These are phyloP conservation scores for Astragalus membranaceus DNA, from an alignment of 306 rosid genomes.

Conservation along the genomic window DNA sequence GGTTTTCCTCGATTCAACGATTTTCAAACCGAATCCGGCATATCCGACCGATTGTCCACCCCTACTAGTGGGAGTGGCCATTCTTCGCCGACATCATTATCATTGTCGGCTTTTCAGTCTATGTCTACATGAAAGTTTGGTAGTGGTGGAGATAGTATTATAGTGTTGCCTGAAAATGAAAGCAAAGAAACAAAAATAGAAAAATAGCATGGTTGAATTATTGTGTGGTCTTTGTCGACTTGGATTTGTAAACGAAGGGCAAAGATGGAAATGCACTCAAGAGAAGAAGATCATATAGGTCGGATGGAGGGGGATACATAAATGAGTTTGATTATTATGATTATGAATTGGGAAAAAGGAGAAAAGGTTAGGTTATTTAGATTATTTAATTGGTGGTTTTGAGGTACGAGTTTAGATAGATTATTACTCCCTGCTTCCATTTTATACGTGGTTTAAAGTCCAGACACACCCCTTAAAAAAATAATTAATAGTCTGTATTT, in stretches of 20 bases:
- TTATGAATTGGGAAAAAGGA: background rate
- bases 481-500: too few relatives aligned
- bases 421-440: too few relatives aligned
- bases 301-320: background rate
- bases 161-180: constrained; percentile 59
- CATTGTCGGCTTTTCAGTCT: constrained; percentile 45
- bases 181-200: background rate
- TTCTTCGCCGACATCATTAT: constrained; percentile 12
- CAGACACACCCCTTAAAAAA: too few relatives aligned
- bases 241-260: constrained; percentile 23
- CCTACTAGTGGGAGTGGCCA: too few relatives aligned
- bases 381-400: constrained; percentile 30
- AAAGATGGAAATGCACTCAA: background rate
- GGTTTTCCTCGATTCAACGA: too few relatives aligned
- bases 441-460: too few relatives aligned
- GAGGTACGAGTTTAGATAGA: constrained; percentile 32
- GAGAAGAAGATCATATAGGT: background rate
- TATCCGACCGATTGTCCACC: too few relatives aligned
- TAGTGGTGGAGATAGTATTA: constrained; percentile 57
- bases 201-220: background rate
- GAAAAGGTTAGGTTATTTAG: constrained; percentile 28
- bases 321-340: background rate
- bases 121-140: constrained; percentile 42
- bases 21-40: too few relatives aligned
- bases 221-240: background rate